These are phyloP conservation scores for Dimargaris cristalligena DNA, from an alignment of 192 early-diverging fungal species.

Conservation along the genomic window DNA sequence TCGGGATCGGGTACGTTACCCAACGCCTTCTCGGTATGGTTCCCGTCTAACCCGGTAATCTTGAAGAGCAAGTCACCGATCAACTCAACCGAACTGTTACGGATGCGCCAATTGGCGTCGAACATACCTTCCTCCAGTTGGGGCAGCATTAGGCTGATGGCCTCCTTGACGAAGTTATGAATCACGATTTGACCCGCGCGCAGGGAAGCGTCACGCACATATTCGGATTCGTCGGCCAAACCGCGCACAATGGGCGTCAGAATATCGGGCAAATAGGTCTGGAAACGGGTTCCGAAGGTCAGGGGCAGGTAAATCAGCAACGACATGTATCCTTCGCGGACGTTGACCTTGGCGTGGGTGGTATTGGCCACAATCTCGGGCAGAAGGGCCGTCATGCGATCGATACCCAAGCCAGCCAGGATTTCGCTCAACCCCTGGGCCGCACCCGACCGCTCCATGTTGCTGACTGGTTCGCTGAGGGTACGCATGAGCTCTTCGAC, in stretches of 20 bases:
- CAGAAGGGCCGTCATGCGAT: slow-evolving; percentile 68
- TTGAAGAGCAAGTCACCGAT: slow-evolving; percentile 88
- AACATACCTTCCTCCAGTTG: slow-evolving; percentile 80
- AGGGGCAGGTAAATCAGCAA: slow-evolving; percentile 90
- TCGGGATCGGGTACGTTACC: slow-evolving; percentile 34
- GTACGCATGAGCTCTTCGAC: slow-evolving; percentile 71
- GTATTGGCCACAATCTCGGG: slow-evolving; percentile 78
- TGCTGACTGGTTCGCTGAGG: slow-evolving; percentile 62
- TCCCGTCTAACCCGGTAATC: slow-evolving; percentile 68
- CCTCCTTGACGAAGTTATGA: slow-evolving; percentile 68
- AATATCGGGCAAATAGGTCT: slow-evolving; percentile 71
- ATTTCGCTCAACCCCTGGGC: slow-evolving; percentile 95
- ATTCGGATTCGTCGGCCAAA: slow-evolving; percentile 89
- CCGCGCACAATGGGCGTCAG: slow-evolving; percentile 80
- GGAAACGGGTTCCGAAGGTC: slow-evolving; percentile 85
- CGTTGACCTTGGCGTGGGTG: slow-evolving; percentile 45
- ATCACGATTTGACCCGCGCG: slow-evolving; percentile 89
- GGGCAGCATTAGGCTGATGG: slow-evolving; percentile 79
- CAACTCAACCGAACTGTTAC: slow-evolving; percentile 82
- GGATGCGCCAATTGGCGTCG: slow-evolving; percentile 90
- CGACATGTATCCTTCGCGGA: slow-evolving; percentile 94
- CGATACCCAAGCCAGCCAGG: slow-evolving; percentile 71
- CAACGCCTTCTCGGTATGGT: slow-evolving; percentile 24
- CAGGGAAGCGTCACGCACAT: slow-evolving; percentile 80
- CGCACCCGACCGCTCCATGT: slow-evolving; percentile 88